Base-by-base conservation (phyloP, 169 alveolate genomes). In the Plasmodium ovale region DNA sequence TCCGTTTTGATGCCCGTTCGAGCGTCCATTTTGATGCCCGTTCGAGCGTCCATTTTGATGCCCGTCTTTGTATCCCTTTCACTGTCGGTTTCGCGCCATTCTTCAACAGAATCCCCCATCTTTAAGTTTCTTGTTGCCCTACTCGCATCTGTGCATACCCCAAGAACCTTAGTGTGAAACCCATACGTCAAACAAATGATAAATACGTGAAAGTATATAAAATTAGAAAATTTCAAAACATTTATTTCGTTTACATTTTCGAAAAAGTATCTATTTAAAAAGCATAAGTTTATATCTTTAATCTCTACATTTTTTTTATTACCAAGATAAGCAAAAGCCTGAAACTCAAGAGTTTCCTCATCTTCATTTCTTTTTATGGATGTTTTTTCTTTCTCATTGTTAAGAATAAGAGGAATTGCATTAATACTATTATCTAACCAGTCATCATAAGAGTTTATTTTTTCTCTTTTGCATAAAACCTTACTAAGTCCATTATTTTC, bases 161-260 rank as follows among this genome's bases (percentile, higher is more conserved):
- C 91, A n/a, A 84, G 19, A 14, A 84, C 47, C 47, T 68, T 84
- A 9, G 91, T 84, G 7, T 68, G 87, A 33, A n/a, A 68, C 0
- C 87, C 91, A 21, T 84, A 84, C 0, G 87, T 35, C 16, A 84
- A 1, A 39, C 91, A 84, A 35, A 84, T 84, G 14, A 84, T 68
- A 47, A 84, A 84, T 31, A 84, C 35, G 37, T 84, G 91, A 58
- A 84, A 84, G 21, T 84, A 84, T 3, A 84, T 84, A 68, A 68
- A 84, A 68, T 84, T 84, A 0, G 85, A 35, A 54, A 68, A 84
- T 29, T 84, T 84, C 67, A 84, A 84, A 21, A 84, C 91, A n/a
- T 84, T 72, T 14, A 84, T 84, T 54, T 84, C 91, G 16, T 68
- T 51, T 31, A 68, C 87, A 31, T 68, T 84, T 21, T 84, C 73